phyloP scores from a whole-genome alignment of 208 protist genomes.

The Leishmania martiniquensis region DNA sequence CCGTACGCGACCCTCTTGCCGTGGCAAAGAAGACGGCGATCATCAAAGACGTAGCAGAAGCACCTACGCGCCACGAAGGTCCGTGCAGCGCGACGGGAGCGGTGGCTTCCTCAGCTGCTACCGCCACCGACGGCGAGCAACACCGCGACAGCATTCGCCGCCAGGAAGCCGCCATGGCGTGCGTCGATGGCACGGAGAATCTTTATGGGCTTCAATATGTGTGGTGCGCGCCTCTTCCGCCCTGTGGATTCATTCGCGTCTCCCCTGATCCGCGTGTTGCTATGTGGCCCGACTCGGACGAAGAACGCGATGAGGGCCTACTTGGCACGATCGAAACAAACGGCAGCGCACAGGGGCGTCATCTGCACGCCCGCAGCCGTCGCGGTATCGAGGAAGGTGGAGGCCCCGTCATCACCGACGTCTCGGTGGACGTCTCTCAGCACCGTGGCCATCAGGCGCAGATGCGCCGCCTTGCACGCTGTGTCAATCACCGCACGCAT shows the following conservation, averaged over 20 bases:
- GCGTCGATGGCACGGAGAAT: conserved; percentile 45
- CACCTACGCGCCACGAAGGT: not conserved
- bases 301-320: not conserved
- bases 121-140: conserved; percentile 1
- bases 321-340: not conserved
- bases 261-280: conserved; percentile 55
- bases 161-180: conserved; percentile 35
- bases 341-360: not conserved
- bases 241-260: conserved; percentile 72
- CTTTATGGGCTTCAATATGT: conserved; percentile 80
- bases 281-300: conserved; percentile 72
- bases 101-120: not conserved
- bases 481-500: conserved; percentile 24
- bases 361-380: not conserved
- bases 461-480: conserved; percentile 29
- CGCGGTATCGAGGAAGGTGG: not conserved
- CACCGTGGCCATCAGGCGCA: conserved; percentile 15
- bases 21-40: not conserved
- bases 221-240: conserved; percentile 71
- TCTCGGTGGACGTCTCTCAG: not conserved
- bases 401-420: not conserved
- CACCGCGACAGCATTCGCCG: conserved; percentile 16
- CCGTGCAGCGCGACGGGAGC: not conserved
- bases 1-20: conserved; percentile 6
- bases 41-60: not conserved